A percentile compares a stretch with the other conserved stretches of the same genome.
Evolutionary conservation across 257 asterid genomes (phyloP).

Genomic region (Penstemon barbatus): DNA sequence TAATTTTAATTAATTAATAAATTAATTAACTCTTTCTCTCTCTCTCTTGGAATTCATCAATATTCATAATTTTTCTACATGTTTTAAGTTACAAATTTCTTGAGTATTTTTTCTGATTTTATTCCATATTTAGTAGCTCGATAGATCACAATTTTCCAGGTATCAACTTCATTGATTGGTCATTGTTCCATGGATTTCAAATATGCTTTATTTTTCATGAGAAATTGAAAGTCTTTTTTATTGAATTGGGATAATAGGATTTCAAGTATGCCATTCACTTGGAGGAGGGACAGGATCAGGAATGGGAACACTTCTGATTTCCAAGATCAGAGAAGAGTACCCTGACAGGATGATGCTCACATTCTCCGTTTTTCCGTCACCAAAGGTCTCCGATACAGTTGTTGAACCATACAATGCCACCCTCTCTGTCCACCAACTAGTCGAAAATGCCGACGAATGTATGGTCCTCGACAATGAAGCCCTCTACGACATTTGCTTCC

Average conservation of each 20-base stretch:
- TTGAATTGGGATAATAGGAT: constrained; percentile 38
- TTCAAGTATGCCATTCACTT: constrained; percentile 71
- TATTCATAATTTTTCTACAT: no score
- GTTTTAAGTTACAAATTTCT: no score
- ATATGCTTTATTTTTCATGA: no score
- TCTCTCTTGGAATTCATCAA: not conserved
- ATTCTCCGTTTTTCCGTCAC: constrained; percentile 73
- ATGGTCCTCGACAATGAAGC: constrained; percentile 82
- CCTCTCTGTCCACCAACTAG: constrained; percentile 71
- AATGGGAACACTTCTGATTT: constrained; percentile 67
- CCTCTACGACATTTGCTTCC: constrained; percentile 73
- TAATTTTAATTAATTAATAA: no score
- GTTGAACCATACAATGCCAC: constrained; percentile 84
- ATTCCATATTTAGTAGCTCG: no score
- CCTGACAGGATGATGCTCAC: constrained; percentile 81
- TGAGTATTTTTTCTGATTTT: no score
- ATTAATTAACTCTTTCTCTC: not conserved
- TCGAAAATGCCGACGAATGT: constrained; percentile 79
- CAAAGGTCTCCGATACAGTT: constrained; percentile 76
- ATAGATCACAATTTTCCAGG: no score
- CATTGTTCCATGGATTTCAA: no score
- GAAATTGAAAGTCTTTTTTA: no score
- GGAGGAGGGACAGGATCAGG: constrained; percentile 84
- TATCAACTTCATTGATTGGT: no score
- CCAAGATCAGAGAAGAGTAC: constrained; percentile 77